These are phyloP conservation scores for Aspergillus sp. DNA, from an alignment of 2,329 filamentous ascomycete species.

Conservation along the genomic window DNA sequence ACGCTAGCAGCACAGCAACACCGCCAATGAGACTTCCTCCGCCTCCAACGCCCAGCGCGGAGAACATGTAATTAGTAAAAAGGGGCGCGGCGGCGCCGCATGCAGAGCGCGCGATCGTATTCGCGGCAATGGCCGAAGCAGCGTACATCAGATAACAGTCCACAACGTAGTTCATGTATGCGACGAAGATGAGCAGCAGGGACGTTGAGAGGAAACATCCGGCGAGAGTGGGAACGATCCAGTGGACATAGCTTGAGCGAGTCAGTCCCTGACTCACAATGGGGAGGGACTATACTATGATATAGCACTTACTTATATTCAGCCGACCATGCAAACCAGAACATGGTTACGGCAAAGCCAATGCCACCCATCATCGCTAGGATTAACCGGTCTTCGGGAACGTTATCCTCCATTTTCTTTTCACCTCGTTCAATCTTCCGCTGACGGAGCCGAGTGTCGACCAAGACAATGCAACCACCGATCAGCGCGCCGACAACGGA, in stretches of 20 bases:
- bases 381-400: constrained; percentile 12
- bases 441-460: constrained; percentile 30
- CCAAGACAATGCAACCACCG: constrained; percentile 32
- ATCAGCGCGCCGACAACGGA: constrained; percentile 38
- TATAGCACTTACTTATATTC: constrained; percentile 13
- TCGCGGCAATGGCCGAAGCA: constrained; percentile 1
- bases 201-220: constrained; percentile 34
- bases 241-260: constrained; percentile 24
- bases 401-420: constrained; percentile 15
- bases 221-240: constrained; percentile 40
- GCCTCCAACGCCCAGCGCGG: constrained; percentile 13
- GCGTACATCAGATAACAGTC: constrained; percentile 1
- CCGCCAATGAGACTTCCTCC: constrained; percentile 16
- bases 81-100: constrained; percentile 15
- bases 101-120: not conserved
- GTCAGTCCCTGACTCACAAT: constrained; percentile 3
- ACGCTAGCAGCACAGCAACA: constrained; percentile 11
- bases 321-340: constrained; percentile 37
- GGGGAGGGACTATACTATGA: not conserved
- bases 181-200: constrained; percentile 43
- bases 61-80: constrained; percentile 16
- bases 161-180: constrained; percentile 35
- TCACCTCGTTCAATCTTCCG: constrained; percentile 20
- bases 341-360: constrained; percentile 29
- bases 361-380: constrained; percentile 15